Percentiles rank a stretch among this genome's conserved stretches.
phyloP scores from a whole-genome alignment of 257 asterid species.

The Nicotiana paniculata region DNA sequence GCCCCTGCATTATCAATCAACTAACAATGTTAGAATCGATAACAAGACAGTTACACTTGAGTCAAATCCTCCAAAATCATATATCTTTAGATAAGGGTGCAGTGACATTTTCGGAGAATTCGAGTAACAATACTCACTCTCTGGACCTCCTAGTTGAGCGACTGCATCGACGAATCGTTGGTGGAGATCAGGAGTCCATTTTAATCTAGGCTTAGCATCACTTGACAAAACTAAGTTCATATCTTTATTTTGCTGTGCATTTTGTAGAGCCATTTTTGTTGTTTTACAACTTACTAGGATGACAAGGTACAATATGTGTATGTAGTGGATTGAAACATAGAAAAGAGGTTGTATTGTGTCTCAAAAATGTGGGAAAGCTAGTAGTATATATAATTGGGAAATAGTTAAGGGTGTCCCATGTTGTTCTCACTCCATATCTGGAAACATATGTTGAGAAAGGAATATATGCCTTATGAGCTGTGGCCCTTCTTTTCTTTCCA shows the following conservation, averaged over 20 bases:
- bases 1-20: slow-evolving; percentile 61
- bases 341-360: slow-evolving; percentile 22
- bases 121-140: slow-evolving; percentile 42
- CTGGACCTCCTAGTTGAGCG: slow-evolving; percentile 76
- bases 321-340: slow-evolving; percentile 9
- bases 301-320: slow-evolving; percentile 4
- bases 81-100: not conserved
- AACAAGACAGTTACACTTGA: not conserved
- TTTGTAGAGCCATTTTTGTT: slow-evolving; percentile 42
- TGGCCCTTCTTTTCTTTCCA: slow-evolving; percentile 45
- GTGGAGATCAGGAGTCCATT: slow-evolving; percentile 92
- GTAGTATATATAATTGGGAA: slow-evolving; percentile 57
- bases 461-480: slow-evolving; percentile 75
- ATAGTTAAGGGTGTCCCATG: slow-evolving; percentile 43
- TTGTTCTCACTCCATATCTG: slow-evolving; percentile 84
- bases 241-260: slow-evolving; percentile 39
- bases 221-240: slow-evolving; percentile 63
- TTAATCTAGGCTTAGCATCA: slow-evolving; percentile 85
- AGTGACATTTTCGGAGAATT: not conserved
- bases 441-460: slow-evolving; percentile 64
- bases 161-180: slow-evolving; percentile 61
- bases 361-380: slow-evolving; percentile 28
- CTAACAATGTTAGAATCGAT: not conserved
- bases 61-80: no score
- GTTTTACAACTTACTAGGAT: not conserved